Conservation (phyloP, 2,329 filamentous ascomycete genomes). For the Aaosphaeria arxii region DNA sequence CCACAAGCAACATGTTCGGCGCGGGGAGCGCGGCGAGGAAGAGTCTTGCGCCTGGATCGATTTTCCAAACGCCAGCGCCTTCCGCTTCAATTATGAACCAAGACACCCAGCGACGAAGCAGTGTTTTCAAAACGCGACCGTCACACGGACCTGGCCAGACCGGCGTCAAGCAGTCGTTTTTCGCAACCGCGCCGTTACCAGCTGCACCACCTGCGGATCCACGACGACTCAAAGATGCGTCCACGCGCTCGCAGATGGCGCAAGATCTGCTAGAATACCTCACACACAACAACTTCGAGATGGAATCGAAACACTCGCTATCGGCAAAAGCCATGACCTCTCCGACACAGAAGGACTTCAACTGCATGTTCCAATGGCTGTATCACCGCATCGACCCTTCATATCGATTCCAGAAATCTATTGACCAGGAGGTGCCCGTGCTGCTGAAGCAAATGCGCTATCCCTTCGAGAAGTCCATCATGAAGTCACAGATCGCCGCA, state of each 20-base stretch:
- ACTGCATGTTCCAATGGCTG: constrained; percentile 95
- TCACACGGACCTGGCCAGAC: constrained; percentile 69
- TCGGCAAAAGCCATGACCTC: constrained; percentile 88
- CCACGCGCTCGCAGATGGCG: constrained; percentile 77
- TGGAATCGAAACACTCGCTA: constrained; percentile 95
- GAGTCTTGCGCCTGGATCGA: constrained; percentile 62
- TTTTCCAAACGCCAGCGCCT: constrained; percentile 42
- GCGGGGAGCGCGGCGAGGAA: constrained; percentile 57
- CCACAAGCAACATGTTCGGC: constrained; percentile 65
- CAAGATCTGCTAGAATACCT: constrained; percentile 91
- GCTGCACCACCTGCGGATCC: constrained; percentile 85
- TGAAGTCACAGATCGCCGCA: constrained; percentile 90
- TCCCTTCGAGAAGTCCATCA: constrained; percentile 92
- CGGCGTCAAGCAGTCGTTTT: constrained; percentile 82
- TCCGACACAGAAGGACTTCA: constrained; percentile 97
- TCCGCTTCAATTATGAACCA: constrained; percentile 52
- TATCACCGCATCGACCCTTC: constrained; percentile 94
- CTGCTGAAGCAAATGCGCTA: constrained; percentile 92
- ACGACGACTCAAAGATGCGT: constrained; percentile 76
- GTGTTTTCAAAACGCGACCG: constrained; percentile 53
- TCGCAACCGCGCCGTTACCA: constrained; percentile 77
- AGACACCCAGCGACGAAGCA: constrained; percentile 68
- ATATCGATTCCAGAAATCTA: constrained; percentile 89
- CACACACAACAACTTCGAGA: constrained; percentile 89
- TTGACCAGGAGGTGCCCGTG: constrained; percentile 90